phyloP scores from a whole-genome alignment of 2,329 filamentous ascomycete species.

The Fusarium sororula region DNA sequence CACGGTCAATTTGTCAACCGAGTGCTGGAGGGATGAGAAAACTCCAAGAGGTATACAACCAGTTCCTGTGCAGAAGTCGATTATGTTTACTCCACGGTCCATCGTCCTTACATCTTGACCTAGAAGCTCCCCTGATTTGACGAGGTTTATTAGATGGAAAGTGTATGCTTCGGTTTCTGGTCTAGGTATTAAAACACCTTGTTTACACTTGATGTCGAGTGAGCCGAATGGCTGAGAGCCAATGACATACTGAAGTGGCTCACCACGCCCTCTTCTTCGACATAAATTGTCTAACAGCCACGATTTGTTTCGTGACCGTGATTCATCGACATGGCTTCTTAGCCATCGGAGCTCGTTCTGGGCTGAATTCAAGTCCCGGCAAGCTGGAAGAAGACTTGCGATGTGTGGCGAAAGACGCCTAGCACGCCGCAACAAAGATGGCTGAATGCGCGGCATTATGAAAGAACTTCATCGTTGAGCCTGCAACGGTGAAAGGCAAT shows the following conservation, averaged over 20 bases:
- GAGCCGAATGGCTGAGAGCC: slow-evolving; percentile 88
- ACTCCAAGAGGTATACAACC: slow-evolving; percentile 89
- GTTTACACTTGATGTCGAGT: slow-evolving; percentile 78
- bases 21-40: slow-evolving; percentile 65
- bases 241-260: slow-evolving; percentile 89
- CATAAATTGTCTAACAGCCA: slow-evolving; percentile 54
- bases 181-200: slow-evolving; percentile 87
- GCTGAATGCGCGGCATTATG: slow-evolving; percentile 71
- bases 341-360: slow-evolving; percentile 79
- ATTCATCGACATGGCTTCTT: slow-evolving; percentile 62
- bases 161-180: slow-evolving; percentile 78
- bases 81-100: slow-evolving; percentile 61
- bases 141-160: slow-evolving; percentile 60
- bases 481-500: neutral
- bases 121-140: slow-evolving; percentile 44
- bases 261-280: slow-evolving; percentile 63
- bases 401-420: slow-evolving; percentile 63
- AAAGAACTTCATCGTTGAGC: slow-evolving; percentile 17
- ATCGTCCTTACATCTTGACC: slow-evolving; percentile 3
- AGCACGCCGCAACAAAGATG: slow-evolving; percentile 64
- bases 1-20: slow-evolving; percentile 57
- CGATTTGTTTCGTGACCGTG: slow-evolving; percentile 12
- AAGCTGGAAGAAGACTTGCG: slow-evolving; percentile 68
- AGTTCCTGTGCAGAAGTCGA: slow-evolving; percentile 91
- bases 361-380: slow-evolving; percentile 70